Conservation (phyloP, 331 rosid genomes). For the Telfairia occidentalis region DNA sequence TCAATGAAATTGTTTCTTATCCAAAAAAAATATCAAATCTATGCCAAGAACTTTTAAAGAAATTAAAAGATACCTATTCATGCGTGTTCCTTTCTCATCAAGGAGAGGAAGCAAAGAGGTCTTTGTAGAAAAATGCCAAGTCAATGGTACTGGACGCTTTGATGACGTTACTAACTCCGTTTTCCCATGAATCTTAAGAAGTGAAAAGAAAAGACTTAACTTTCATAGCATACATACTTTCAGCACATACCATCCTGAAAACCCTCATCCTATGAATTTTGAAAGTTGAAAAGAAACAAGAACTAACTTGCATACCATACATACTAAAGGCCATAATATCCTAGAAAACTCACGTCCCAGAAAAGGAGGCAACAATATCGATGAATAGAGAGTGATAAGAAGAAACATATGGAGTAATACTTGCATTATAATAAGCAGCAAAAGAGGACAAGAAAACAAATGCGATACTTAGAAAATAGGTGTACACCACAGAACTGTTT, state of each 20-base stretch:
- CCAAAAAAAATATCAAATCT: too few species aligned
- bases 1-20: too few species aligned
- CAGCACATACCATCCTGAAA: neutral
- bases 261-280: slow-evolving; percentile 43
- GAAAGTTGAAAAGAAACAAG: slow-evolving; percentile 23
- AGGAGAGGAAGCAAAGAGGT: slow-evolving; percentile 67
- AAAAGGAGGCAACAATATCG: neutral
- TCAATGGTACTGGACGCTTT: slow-evolving; percentile 89
- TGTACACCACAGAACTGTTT: neutral
- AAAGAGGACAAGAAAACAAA: neutral
- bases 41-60: neutral
- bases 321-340: neutral
- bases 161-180: slow-evolving; percentile 89
- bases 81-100: slow-evolving; percentile 58
- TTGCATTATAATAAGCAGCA: neutral
- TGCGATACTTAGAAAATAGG: neutral
- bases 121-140: slow-evolving; percentile 87
- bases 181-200: slow-evolving; percentile 70
- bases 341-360: neutral
- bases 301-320: neutral
- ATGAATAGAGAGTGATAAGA: neutral
- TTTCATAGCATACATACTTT: neutral
- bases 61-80: slow-evolving; percentile 55
- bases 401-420: neutral
- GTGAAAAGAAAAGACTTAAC: slow-evolving; percentile 17